A percentile compares a stretch with the other conserved stretches of the same genome.
Evolutionary conservation across 768 basidiomycete species (phyloP).

Genomic region (Pisolithus albus): DNA sequence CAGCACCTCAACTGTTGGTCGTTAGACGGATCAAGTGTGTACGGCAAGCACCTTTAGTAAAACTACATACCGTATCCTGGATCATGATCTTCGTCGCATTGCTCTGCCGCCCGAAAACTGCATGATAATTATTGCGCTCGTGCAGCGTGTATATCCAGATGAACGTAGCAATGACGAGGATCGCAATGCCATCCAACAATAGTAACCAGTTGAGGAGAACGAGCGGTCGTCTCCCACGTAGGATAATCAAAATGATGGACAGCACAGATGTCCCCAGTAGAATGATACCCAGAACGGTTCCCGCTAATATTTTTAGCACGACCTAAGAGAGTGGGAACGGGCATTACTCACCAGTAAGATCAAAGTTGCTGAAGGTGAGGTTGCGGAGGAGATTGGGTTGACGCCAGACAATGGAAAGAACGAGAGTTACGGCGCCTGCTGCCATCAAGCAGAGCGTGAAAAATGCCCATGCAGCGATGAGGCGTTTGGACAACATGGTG

Average conservation of each 20-base stretch:
- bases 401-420: conserved; percentile 68
- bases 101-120: conserved; percentile 44
- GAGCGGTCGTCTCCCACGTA: conserved; percentile 62
- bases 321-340: not conserved
- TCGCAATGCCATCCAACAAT: conserved; percentile 52
- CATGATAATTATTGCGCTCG: conserved; percentile 62
- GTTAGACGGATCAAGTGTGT: not conserved
- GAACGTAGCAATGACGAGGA: conserved; percentile 59
- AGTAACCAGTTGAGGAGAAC: conserved; percentile 73
- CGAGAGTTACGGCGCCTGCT: conserved; percentile 60
- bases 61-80: conserved; percentile 61
- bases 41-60: not conserved
- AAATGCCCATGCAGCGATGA: conserved; percentile 67
- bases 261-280: conserved; percentile 62
- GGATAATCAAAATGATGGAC: conserved; percentile 65
- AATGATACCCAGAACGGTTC: conserved; percentile 58
- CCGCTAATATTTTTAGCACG: conserved; percentile 40
- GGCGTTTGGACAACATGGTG: conserved; percentile 63
- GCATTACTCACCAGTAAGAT: conserved; percentile 50
- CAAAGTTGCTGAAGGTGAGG: conserved; percentile 51
- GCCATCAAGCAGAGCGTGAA: conserved; percentile 64
- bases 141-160: conserved; percentile 80
- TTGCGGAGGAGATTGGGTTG: conserved; percentile 64
- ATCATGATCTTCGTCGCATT: conserved; percentile 44
- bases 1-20: conserved; percentile 66